Evolutionary conservation across 2,329 filamentous ascomycete species (phyloP).

Genomic region (Domatiomyces globalis): DNA sequence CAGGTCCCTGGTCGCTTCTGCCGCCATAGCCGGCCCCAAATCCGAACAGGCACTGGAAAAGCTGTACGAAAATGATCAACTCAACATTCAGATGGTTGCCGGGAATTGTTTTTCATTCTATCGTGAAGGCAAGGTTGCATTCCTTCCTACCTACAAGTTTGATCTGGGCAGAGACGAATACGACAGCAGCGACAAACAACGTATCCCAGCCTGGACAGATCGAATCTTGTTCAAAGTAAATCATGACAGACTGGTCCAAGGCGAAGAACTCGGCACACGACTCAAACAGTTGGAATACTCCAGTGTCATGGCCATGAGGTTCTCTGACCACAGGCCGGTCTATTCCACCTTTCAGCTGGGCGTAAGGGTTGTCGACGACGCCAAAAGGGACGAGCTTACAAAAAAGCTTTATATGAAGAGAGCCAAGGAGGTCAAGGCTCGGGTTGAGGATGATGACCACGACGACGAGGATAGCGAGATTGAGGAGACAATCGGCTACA

Average conservation of each 20-base stretch:
- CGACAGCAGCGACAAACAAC: slow-evolving; percentile 81
- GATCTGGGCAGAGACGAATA: slow-evolving; percentile 79
- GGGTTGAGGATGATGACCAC: slow-evolving; percentile 42
- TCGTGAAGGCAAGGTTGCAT: slow-evolving; percentile 74
- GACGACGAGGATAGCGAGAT: slow-evolving; percentile 33
- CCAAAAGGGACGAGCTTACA: slow-evolving; percentile 55
- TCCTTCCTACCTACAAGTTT: slow-evolving; percentile 91
- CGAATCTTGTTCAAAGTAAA: slow-evolving; percentile 61
- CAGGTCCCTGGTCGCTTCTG: slow-evolving; percentile 55
- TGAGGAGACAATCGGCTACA: slow-evolving; percentile 68
- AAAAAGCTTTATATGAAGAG: slow-evolving; percentile 57
- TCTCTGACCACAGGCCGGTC: slow-evolving; percentile 94
- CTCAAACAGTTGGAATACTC: slow-evolving; percentile 73
- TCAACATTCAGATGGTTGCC: slow-evolving; percentile 93
- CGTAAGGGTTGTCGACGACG: slow-evolving; percentile 68
- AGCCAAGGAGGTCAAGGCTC: slow-evolving; percentile 45
- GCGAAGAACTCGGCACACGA: slow-evolving; percentile 44
- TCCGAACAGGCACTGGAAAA: slow-evolving; percentile 31
- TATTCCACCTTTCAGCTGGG: slow-evolving; percentile 77
- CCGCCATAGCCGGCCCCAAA: slow-evolving; percentile 76
- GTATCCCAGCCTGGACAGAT: slow-evolving; percentile 96
- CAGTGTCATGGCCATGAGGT: slow-evolving; percentile 65
- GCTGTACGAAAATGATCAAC: slow-evolving; percentile 32
- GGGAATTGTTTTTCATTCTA: slow-evolving; percentile 83
- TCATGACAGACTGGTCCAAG: slow-evolving; percentile 8